A percentile compares a stretch with the other conserved stretches of the same genome.
These are phyloP conservation scores for Boletus mariae DNA, from an alignment of 1,284 basidiomycete genomes.

Conservation along the genomic window DNA sequence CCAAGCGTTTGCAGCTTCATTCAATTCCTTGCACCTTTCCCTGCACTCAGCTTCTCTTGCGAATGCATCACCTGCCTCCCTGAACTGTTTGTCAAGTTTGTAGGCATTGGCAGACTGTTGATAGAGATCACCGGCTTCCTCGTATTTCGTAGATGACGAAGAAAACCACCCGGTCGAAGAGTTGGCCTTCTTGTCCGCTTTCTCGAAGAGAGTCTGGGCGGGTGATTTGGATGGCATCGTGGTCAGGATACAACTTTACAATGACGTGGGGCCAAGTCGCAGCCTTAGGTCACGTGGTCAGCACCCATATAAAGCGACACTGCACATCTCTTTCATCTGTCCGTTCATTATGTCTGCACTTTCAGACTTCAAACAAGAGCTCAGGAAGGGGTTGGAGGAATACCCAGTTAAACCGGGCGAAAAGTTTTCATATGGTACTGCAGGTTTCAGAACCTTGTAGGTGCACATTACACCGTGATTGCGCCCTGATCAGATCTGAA, in stretches of 20 bases:
- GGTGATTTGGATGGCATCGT: conserved; percentile 43
- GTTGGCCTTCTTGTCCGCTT: conserved; percentile 89
- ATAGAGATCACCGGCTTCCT: conserved; percentile 93
- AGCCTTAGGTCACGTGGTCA: conserved; percentile 21
- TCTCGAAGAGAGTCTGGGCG: conserved; percentile 70
- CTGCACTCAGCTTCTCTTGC: conserved; percentile 89
- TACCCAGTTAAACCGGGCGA: conserved; percentile 64
- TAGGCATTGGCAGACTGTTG: conserved; percentile 93
- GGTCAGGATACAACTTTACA: conserved; percentile 3
- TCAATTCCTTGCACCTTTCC: conserved; percentile 78
- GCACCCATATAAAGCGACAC: neutral
- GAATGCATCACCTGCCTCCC: conserved; percentile 86
- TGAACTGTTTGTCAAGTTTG: conserved; percentile 92
- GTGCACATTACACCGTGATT: conserved; percentile 31
- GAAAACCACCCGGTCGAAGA: conserved; percentile 87
- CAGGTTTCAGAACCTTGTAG: conserved; percentile 91
- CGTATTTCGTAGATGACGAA: conserved; percentile 75
- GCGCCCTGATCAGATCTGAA: conserved; percentile 16
- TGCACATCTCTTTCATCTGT: neutral
- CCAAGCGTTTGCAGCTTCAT: conserved; percentile 95
- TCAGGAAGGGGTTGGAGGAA: conserved; percentile 49
- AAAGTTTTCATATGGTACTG: conserved; percentile 88
- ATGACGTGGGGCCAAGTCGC: neutral
- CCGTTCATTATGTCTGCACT: conserved; percentile 41
- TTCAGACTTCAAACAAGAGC: conserved; percentile 21